phyloP scores from a whole-genome alignment of 192 early-diverging fungal species.

The Oehlia diaphana region DNA sequence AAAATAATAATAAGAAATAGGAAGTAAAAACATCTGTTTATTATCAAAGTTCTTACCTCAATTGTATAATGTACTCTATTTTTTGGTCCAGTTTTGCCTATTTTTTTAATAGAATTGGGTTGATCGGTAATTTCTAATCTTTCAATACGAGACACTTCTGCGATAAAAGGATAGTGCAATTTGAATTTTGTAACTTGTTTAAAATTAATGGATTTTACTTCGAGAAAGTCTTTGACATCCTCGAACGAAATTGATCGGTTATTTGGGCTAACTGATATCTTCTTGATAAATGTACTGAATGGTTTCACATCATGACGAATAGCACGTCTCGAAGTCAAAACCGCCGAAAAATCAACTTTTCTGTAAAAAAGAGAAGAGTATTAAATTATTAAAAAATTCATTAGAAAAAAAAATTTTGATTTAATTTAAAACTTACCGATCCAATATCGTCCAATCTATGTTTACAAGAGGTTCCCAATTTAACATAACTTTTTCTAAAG shows the following conservation, averaged over 20 bases:
- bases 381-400: neutral
- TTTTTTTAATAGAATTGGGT: conserved; percentile 29
- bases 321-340: conserved; percentile 25
- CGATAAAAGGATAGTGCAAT: conserved; percentile 45
- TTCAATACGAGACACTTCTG: conserved; percentile 41
- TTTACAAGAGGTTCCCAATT: conserved; percentile 31
- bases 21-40: neutral
- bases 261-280: conserved; percentile 33
- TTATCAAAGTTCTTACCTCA: conserved; percentile 29
- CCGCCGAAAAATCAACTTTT: conserved; percentile 42
- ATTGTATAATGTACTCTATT: conserved; percentile 35
- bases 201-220: conserved; percentile 33
- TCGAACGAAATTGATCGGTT: conserved; percentile 37
- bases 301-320: conserved; percentile 43
- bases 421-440: conserved; percentile 6
- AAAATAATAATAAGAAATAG: too few species aligned
- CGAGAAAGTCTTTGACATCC: conserved; percentile 39
- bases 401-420: neutral
- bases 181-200: conserved; percentile 35
- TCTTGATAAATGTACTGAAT: conserved; percentile 46
- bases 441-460: conserved; percentile 34
- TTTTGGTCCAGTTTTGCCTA: conserved; percentile 33
- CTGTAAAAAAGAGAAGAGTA: conserved; percentile 12
- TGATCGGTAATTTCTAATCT: conserved; percentile 32
- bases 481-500: conserved; percentile 38